Evolutionary conservation across 495 filamentous ascomycete species (phyloP), one percentile per base, ranked within the genome.

Genomic region (Neurospora sp.): DNA sequence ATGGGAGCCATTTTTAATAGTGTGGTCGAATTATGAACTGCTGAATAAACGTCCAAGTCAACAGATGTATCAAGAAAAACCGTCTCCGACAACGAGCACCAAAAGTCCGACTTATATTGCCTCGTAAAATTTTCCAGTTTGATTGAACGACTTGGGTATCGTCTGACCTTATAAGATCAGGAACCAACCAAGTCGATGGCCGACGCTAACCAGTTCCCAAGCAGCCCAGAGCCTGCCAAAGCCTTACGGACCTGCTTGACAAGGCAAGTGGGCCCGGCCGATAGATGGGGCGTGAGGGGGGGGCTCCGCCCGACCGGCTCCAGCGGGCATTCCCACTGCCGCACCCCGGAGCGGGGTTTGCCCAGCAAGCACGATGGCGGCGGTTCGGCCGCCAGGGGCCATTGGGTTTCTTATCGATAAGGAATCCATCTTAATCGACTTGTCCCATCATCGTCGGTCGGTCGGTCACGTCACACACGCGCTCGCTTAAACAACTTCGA

Each of bases 1-100:
- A 82, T 72, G 31, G 80, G 79, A 18, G 84, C 80, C 85, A 87
- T 86, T 38, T 70, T 78, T 27, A 62, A 38, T 38, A 31, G n/a
- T 70, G 40, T 70, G 40, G 37, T 39, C 11, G 48, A 59, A 59
- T 27, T 20, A 23, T 12, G 10, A 54, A 23, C 10, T 31, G 35
- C 35, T 40, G 18, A n/a, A n/a, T n/a, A n/a, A n/a, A n/a, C n/a
- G n/a, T n/a, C n/a, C n/a, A n/a, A 40, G 11, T 59, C 11, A 9
- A 23, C 20, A 7, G 27, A 59, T 16, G 18, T 18, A 38, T 59
- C n/a, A 71, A 72, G 59, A 12, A 14, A 31, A 16, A 1, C 11
- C 54, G 23, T 62, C 27, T 8, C 20, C 6, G 20, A 23, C 5
- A 2, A 23, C 8, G 20, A 62, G 46, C 10, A 31, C 27, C 5